Percentiles rank a stretch among this genome's conserved stretches.
phyloP scores from a whole-genome alignment of 306 rosid genomes.

The Fragaria vesca region DNA sequence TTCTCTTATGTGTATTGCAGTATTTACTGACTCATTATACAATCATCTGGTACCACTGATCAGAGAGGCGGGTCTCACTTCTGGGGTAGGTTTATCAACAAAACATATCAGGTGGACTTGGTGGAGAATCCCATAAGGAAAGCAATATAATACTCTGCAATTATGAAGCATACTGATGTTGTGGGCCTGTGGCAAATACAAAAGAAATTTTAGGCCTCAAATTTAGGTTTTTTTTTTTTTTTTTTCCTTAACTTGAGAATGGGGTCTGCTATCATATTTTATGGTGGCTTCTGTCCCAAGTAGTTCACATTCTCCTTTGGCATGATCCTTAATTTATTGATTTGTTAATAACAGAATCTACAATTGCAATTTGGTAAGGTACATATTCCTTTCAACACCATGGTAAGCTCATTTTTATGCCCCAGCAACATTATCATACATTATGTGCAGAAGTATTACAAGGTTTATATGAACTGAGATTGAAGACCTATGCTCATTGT shows the following conservation, averaged over 20 bases:
- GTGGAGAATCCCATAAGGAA: constrained; percentile 13
- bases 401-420: neutral
- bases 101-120: neutral
- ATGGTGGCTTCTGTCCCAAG: neutral
- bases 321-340: neutral
- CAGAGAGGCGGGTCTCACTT: neutral
- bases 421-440: neutral
- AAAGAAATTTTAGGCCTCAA: neutral
- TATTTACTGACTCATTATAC: neutral
- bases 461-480: neutral
- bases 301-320: neutral
- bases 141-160: constrained; percentile 10
- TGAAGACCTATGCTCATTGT: neutral
- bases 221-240: neutral
- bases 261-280: constrained; percentile 8
- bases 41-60: constrained; percentile 17
- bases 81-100: constrained; percentile 13
- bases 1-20: neutral
- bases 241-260: neutral
- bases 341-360: neutral
- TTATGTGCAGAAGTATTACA: neutral
- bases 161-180: constrained; percentile 14
- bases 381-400: neutral
- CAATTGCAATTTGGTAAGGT: neutral
- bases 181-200: neutral